These are phyloP conservation scores for Ogataea nonfermentans DNA, from an alignment of 805 yeast genomes.

Conservation along the genomic window DNA sequence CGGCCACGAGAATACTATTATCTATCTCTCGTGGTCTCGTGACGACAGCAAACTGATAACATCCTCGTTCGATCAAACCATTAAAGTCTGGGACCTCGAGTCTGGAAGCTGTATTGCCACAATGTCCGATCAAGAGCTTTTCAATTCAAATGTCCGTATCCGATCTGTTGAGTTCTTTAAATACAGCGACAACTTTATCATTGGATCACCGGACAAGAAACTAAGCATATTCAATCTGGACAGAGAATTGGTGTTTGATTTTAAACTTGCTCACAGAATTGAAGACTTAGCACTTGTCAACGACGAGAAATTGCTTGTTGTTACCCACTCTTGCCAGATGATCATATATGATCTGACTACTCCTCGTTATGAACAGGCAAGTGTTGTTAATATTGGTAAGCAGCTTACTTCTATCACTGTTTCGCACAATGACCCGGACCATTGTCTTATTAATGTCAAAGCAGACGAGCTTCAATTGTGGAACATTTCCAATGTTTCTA, in stretches of 20 bases:
- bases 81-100: conserved; percentile 65
- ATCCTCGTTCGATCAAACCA: conserved; percentile 68
- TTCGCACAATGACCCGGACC: conserved; percentile 50
- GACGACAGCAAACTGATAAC: conserved; percentile 65
- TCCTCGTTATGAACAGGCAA: conserved; percentile 30
- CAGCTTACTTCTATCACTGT: conserved; percentile 63
- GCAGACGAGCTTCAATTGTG: conserved; percentile 80
- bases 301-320: conserved; percentile 60
- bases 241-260: conserved; percentile 28
- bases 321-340: conserved; percentile 60
- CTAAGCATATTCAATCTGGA: conserved; percentile 45
- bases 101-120: conserved; percentile 32
- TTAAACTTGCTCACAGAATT: conserved; percentile 42
- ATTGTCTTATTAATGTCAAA: conserved; percentile 58
- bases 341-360: conserved; percentile 53
- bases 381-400: conserved; percentile 47
- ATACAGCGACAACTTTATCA: conserved; percentile 45
- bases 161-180: conserved; percentile 70
- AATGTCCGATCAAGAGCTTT: conserved; percentile 21
- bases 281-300: conserved; percentile 68
- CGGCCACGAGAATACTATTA: conserved; percentile 53
- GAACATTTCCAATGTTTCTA: conserved; percentile 60
- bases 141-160: conserved; percentile 31
- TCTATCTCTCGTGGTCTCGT: conserved; percentile 74
- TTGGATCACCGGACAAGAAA: conserved; percentile 77